Evolutionary conservation across 108 stramenopile genomes (phyloP).

Genomic region (Skeletonema potamos): DNA sequence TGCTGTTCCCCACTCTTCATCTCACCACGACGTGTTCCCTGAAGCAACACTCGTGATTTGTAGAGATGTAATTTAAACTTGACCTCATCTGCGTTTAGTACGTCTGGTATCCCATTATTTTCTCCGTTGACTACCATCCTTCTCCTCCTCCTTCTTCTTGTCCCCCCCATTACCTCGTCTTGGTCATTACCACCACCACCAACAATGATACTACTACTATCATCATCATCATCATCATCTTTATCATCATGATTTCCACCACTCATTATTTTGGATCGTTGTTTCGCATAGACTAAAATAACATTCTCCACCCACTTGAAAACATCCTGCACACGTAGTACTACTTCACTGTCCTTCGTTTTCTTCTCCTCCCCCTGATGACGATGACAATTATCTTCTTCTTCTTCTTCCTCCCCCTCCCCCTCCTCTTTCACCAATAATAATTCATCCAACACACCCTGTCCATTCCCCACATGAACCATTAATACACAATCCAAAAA

Average conservation of each 20-base stretch:
- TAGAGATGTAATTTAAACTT: constrained; percentile 43
- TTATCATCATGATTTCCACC: not conserved
- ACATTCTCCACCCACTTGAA: constrained; percentile 23
- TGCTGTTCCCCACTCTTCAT: not conserved
- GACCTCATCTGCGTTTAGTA: constrained; percentile 23
- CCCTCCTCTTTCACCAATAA: too few relatives aligned
- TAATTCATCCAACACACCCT: constrained; percentile 5
- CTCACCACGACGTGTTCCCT: constrained; percentile 4
- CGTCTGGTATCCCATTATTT: too few relatives aligned
- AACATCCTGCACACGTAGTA: constrained; percentile 11
- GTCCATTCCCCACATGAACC: constrained; percentile 24
- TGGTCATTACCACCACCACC: too few relatives aligned
- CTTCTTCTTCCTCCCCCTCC: not conserved
- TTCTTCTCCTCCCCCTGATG: not conserved
- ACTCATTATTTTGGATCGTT: not conserved
- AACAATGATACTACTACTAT: too few relatives aligned
- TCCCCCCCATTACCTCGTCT: too few relatives aligned
- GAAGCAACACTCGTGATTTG: constrained; percentile 29
- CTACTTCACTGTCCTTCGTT: not conserved
- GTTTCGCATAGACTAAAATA: not conserved
- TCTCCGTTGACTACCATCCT: too few relatives aligned
- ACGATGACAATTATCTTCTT: not conserved
- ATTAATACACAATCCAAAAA: constrained; percentile 28
- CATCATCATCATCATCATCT: too few relatives aligned
- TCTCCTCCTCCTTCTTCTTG: too few relatives aligned